These are phyloP conservation scores for Tuber indicum DNA, from an alignment of 495 filamentous ascomycete genomes.

Conservation along the genomic window DNA sequence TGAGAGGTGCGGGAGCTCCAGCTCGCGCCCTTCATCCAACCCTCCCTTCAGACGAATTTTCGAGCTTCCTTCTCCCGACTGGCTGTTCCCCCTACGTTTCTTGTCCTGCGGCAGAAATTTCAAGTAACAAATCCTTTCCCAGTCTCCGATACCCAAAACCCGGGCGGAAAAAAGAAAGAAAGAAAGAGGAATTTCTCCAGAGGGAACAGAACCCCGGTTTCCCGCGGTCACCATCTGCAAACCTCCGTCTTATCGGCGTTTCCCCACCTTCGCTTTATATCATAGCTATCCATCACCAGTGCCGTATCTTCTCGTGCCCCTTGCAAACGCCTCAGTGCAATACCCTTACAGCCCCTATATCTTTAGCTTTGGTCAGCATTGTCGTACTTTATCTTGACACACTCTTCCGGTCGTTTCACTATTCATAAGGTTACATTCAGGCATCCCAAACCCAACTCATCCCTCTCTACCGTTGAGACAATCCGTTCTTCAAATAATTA, in stretches of 20 bases:
- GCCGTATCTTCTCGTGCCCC: background rate
- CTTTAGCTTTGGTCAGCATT: background rate
- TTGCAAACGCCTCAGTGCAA: background rate
- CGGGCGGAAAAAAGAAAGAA: background rate
- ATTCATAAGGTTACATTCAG: background rate
- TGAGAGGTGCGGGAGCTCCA: background rate
- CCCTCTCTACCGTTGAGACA: background rate
- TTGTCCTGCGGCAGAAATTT: background rate
- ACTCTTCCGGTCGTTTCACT: background rate
- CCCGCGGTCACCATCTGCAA: background rate
- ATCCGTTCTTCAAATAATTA: background rate
- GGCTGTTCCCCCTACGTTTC: background rate
- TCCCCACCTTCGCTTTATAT: background rate
- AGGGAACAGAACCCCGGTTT: background rate
- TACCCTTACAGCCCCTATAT: background rate
- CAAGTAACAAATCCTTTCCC: background rate
- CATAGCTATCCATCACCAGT: background rate
- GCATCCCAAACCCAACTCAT: background rate
- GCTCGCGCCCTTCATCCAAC: background rate
- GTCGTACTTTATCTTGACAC: background rate
- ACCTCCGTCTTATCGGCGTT: background rate
- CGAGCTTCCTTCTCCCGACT: background rate
- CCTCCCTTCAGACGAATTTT: background rate
- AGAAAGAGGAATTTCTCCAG: background rate
- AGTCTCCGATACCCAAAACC: background rate